A percentile compares a stretch with the other conserved stretches of the same genome.
Conservation (phyloP, 805 yeast species). For the Pichia phayaonensis region DNA sequence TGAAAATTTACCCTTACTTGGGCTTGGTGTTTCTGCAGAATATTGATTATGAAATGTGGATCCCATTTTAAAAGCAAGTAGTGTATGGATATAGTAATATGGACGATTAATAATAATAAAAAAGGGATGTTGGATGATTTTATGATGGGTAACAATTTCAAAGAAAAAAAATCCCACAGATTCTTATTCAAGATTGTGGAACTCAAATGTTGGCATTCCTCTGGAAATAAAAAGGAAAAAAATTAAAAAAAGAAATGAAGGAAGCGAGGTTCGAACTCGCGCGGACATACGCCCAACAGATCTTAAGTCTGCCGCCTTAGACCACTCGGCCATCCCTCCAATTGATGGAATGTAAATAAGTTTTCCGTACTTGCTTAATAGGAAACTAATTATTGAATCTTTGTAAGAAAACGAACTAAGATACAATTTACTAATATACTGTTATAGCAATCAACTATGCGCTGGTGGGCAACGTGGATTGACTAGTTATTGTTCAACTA, state of each 20-base stretch:
- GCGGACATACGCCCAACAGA: slow-evolving; percentile 19
- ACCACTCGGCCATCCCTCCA: slow-evolving; percentile 21
- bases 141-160: neutral
- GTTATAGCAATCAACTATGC: too few relatives aligned
- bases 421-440: too few relatives aligned
- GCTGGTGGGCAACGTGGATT: too few relatives aligned
- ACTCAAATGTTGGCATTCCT: neutral
- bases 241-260: slow-evolving; percentile 11
- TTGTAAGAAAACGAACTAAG: too few relatives aligned
- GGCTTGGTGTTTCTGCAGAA: neutral
- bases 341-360: neutral
- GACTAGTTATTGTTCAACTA: too few relatives aligned
- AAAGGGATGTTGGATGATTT: neutral
- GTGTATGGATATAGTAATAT: neutral
- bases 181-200: neutral
- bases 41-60: slow-evolving; percentile 4
- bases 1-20: neutral
- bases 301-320: slow-evolving; percentile 20
- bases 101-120: neutral
- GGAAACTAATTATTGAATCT: too few relatives aligned
- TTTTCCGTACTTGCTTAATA: too few relatives aligned
- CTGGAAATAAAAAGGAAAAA: neutral
- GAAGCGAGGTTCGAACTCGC: slow-evolving; percentile 22
- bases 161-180: neutral
- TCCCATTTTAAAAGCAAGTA: neutral